phyloP scores from a whole-genome alignment of 2,329 filamentous ascomycete species.

The Colletotrichum coccodes region DNA sequence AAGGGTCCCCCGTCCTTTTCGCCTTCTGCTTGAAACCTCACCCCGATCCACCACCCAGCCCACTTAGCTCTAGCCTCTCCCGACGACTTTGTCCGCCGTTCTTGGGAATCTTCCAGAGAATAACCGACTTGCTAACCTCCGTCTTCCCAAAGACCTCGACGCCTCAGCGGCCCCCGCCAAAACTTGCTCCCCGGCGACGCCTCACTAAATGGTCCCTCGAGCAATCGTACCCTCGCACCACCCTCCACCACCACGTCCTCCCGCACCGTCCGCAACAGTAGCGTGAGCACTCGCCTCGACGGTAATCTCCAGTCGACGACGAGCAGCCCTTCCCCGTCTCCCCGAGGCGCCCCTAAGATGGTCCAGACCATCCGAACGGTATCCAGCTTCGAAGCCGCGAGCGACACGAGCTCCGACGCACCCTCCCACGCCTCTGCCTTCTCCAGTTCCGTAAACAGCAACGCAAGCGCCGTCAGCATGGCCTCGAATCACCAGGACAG shows the following conservation, averaged over 20 bases:
- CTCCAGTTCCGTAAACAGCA: slow-evolving; percentile 67
- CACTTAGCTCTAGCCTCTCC: slow-evolving; percentile 1
- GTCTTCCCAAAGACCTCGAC: slow-evolving; percentile 7
- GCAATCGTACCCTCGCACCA: slow-evolving; percentile 45
- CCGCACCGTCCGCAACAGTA: slow-evolving; percentile 47
- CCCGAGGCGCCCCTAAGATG: slow-evolving; percentile 43
- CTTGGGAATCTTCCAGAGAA: not conserved
- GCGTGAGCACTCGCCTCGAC: slow-evolving; percentile 47
- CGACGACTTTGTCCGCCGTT: not conserved
- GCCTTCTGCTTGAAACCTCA: slow-evolving; percentile 19
- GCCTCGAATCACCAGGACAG: slow-evolving; percentile 47
- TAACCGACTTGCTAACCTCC: slow-evolving; percentile 9
- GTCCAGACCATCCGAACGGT: slow-evolving; percentile 67
- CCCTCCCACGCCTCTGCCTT: slow-evolving; percentile 59
- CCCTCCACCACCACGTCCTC: slow-evolving; percentile 43
- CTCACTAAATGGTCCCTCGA: slow-evolving; percentile 38
- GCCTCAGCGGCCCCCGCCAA: not conserved
- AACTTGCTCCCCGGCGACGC: slow-evolving; percentile 1
- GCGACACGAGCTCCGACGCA: slow-evolving; percentile 54
- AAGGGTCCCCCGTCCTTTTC: slow-evolving; percentile 21
- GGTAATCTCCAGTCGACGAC: slow-evolving; percentile 36
- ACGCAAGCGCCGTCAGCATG: slow-evolving; percentile 57
- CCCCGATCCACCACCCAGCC: slow-evolving; percentile 7
- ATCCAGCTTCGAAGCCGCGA: slow-evolving; percentile 61
- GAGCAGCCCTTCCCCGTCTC: slow-evolving; percentile 37